Base-by-base conservation (phyloP, 164 flowering plant genomes). In the Vitis rotundifolia region DNA sequence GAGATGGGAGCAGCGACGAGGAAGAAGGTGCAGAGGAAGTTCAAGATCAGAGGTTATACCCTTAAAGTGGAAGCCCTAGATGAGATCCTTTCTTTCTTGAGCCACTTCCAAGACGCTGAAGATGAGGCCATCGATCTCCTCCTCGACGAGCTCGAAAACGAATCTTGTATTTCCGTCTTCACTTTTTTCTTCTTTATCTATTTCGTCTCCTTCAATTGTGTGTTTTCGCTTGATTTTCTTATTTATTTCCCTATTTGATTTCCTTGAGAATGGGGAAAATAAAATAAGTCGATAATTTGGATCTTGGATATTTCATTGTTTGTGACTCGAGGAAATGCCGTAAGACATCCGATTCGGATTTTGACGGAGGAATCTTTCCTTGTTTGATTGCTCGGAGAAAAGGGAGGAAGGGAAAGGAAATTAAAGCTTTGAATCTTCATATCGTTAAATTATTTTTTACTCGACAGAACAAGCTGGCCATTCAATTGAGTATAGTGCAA, bases 81-180 rank as follows among this genome's bases (percentile, higher is more conserved):
- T 9, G 88, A 86, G 76, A 76, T 91, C 28, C 79, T 88, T 76
- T 79, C 88, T 31, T 95, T 90, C 83, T 67, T 85, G 59, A 18
- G 60, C 70, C 88, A 76, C 29, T 87, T 84, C 69, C 74, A 63
- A 47, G 88, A 81, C 52, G 87, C 81, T 29, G 87, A 87, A 66
- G 91, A 89, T 67, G 94, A 93, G 59, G 96, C 97, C 76, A 69
- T 95, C 63, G 94, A 93, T 68, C 82, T 93, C 66, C 92, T 93
- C 56, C 90, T 95, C 71, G 98, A 95, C 74, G 84, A 88, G 66
- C 83, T 95, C 80, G 84, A 85, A 9, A 77, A 79, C 53, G 84
- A 88, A 62, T 75, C 93, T 19, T 72, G 95, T 92, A 82, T 51
- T 12, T 54, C 19, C 53, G 44, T 14, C 5, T 31, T 47, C 55